These are phyloP conservation scores for Hortiboletus rubellus DNA, from an alignment of 1,284 basidiomycete genomes.

Conservation along the genomic window DNA sequence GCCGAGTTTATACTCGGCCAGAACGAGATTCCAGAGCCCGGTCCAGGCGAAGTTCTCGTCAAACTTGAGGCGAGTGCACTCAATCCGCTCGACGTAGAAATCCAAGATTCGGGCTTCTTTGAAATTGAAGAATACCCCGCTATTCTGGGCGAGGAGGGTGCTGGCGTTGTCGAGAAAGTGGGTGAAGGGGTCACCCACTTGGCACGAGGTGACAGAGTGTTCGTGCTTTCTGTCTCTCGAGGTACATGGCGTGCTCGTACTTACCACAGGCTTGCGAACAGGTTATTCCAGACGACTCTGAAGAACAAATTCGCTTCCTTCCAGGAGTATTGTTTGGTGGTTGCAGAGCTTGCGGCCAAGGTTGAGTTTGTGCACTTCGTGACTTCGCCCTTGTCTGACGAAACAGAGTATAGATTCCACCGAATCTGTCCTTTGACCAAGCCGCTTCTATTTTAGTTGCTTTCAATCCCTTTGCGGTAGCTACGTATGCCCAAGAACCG, in stretches of 20 bases:
- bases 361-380: neutral
- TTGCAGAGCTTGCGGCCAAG: conserved; percentile 3
- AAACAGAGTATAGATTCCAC: conserved; percentile 2
- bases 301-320: conserved; percentile 3
- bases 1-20: conserved; percentile 15
- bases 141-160: conserved; percentile 16
- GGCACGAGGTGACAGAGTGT: conserved; percentile 11
- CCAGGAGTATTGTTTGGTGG: conserved; percentile 9
- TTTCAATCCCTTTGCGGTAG: conserved; percentile 30
- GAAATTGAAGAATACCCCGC: conserved; percentile 7
- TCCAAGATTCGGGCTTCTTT: conserved; percentile 9
- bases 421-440: conserved; percentile 47
- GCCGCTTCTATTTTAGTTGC: conserved; percentile 36
- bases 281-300: conserved; percentile 10
- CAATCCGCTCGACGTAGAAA: conserved; percentile 9
- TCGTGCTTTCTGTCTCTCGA: neutral
- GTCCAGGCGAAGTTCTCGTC: conserved; percentile 25
- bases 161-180: conserved; percentile 15
- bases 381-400: neutral
- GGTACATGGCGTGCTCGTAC: neutral
- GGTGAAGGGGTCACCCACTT: conserved; percentile 9
- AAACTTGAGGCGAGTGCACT: conserved; percentile 14
- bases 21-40: conserved; percentile 14
- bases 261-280: neutral
- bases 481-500: conserved; percentile 27